These are phyloP conservation scores for Aspergillus funiculosus DNA, from an alignment of 495 filamentous ascomycete genomes.

Conservation along the genomic window DNA sequence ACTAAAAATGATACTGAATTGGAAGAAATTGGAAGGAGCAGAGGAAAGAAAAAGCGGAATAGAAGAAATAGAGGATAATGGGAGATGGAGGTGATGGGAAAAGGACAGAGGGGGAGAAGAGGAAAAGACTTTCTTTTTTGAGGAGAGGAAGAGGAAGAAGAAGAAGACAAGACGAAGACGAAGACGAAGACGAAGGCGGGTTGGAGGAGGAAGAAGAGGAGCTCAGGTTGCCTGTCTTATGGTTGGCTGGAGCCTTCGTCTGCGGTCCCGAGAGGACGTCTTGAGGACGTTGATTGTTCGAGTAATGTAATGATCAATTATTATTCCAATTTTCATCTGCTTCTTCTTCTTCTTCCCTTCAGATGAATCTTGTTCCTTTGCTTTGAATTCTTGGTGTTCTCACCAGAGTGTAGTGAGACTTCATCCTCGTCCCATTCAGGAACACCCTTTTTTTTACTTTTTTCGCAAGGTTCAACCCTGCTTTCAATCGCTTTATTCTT, in stretches of 20 bases:
- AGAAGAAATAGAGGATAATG: slow-evolving; percentile 14
- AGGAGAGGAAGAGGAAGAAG: background rate
- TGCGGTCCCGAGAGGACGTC: slow-evolving; percentile 2
- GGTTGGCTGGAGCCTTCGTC: slow-evolving; percentile 5
- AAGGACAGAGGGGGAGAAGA: slow-evolving; percentile 15
- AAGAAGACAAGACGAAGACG: slow-evolving; percentile 3
- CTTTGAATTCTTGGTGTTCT: no score
- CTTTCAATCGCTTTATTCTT: no score
- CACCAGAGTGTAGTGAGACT: no score
- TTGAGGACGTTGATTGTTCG: slow-evolving; percentile 7
- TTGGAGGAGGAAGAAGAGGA: slow-evolving; percentile 3
- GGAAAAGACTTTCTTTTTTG: slow-evolving; percentile 14
- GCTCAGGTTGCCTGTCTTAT: slow-evolving; percentile 8
- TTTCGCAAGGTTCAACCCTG: no score
- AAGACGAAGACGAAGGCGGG: background rate
- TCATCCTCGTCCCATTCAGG: no score
- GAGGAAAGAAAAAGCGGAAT: slow-evolving; percentile 17
- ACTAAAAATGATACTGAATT: slow-evolving; percentile 30
- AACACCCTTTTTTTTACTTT: no score
- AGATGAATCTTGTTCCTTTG: no score
- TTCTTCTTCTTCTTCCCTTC: no score
- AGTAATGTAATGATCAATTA: no score
- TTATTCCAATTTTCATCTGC: no score
- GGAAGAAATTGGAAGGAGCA: slow-evolving; percentile 30
- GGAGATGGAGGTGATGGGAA: slow-evolving; percentile 14